Evolutionary conservation across 768 basidiomycete genomes (phyloP), one percentile per base, ranked within the genome.

Genomic region (Mycena sanguinolenta): DNA sequence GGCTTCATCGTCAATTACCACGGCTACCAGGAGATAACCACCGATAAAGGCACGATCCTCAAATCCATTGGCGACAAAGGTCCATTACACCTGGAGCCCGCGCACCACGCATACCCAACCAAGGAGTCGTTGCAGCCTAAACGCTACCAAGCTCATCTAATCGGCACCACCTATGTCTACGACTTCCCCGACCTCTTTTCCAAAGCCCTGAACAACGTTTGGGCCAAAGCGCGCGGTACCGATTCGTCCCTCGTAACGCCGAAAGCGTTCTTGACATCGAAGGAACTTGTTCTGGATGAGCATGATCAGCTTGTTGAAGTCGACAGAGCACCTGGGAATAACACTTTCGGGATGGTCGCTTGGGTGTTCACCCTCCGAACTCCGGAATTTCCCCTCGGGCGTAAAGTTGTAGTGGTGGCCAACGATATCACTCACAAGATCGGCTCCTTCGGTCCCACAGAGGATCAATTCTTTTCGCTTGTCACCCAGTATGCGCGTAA

Each of bases 391-490:
- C 95, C 95, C 57, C 82, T 86, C 30, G 98, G 98, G 32, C 94
- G 98, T 76, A 90, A 88, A 70, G 89, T 91, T 1, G 93, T 99
- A 12, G 94, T 95, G 53, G 88, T 99, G 70, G 95, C 98, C 63
- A 99, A 99, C 82, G 98, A 99, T 76, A 99, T 99, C 83, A 99
- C 98, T 17, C 98, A 90, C 88, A 97, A 94, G 83, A 99, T 98
- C 72, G 98, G 98, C 62, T 98, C 98, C 16, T 99, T 99, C 81
- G 97, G 97, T 52, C 98, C 98, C 52, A 79, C 84, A 3, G 98
- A 99, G 79, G 98, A 99, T 81, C 93, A 95, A 68, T 99, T 94
- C 89, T 99, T 99, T 86, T 96, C 89, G 83, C 92, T 94, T 65
- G 96, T 94, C 61, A 97, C 97, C 3, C 92, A 96, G 79, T 96